A percentile compares a stretch with the other conserved stretches of the same genome.
These are phyloP conservation scores for Chlorella ohadii DNA, from an alignment of 139 green algal species.

Conservation along the genomic window DNA sequence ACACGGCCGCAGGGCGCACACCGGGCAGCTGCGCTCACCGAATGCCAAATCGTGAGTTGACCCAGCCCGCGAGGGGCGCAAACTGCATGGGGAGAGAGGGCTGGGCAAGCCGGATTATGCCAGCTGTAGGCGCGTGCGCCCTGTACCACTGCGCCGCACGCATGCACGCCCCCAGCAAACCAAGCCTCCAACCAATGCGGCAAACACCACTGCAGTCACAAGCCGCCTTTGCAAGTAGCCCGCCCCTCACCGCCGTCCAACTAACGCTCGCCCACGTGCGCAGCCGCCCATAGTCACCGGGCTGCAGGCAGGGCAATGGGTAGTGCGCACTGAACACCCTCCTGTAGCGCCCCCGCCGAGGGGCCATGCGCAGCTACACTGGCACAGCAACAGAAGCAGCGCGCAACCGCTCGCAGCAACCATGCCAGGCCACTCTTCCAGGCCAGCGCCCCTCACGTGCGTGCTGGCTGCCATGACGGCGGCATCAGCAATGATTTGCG, in stretches of 20 bases:
- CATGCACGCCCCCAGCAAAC: too few species aligned
- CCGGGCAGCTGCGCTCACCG: not conserved
- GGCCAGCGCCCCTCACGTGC: not conserved
- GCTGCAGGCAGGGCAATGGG: not conserved
- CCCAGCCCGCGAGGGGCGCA: conserved; percentile 17
- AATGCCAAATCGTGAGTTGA: conserved; percentile 23
- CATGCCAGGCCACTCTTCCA: not conserved
- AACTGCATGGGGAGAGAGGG: not conserved
- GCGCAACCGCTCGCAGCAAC: too few species aligned
- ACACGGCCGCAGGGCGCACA: not conserved
- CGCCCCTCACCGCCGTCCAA: conserved; percentile 3
- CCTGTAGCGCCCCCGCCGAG: too few species aligned
- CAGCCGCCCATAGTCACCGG: conserved; percentile 29
- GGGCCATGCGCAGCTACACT: too few species aligned
- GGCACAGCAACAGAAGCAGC: too few species aligned
- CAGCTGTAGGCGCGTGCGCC: too few species aligned
- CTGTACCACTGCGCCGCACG: too few species aligned
- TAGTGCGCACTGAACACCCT: too few species aligned
- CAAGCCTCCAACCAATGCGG: too few species aligned
- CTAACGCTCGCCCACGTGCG: conserved; percentile 14
- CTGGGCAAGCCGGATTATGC: too few species aligned
- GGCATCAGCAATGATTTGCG: conserved; percentile 6
- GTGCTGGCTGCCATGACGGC: conserved; percentile 19
- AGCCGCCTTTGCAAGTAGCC: too few species aligned
- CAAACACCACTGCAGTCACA: too few species aligned